Evolutionary conservation across 345 rosid species (phyloP).

Genomic region (Citrus australasica): DNA sequence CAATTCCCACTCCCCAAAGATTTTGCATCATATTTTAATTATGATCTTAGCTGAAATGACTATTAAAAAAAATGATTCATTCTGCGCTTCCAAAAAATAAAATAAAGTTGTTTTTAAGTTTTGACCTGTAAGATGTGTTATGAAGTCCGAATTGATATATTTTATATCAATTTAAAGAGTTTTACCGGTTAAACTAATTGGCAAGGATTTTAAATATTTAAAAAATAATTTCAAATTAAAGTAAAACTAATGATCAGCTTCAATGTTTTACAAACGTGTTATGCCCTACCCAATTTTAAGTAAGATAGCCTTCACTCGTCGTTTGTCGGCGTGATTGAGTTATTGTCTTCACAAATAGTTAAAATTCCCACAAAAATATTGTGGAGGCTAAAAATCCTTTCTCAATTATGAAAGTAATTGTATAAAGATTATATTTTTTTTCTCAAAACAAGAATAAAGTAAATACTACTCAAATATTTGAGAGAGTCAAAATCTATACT

Average conservation of each 20-base stretch:
- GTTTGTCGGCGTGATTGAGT: accelerated
- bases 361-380: accelerated
- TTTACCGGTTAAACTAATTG: no score
- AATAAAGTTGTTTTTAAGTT: no score
- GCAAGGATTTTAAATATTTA: no score
- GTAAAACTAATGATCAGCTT: not conserved
- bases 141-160: no score
- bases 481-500: accelerated
- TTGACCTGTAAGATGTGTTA: no score
- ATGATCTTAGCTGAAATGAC: not conserved
- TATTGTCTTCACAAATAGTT: accelerated
- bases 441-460: accelerated
- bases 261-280: not conserved
- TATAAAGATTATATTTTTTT: no score
- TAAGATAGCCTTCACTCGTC: no score
- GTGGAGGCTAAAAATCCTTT: accelerated
- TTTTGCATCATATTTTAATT: not conserved
- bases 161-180: no score
- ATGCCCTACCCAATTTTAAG: not conserved
- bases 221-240: no score
- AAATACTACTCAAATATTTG: no score
- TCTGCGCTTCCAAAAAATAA: not conserved
- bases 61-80: not conserved
- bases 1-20: not conserved
- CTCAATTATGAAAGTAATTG: no score